Base-by-base conservation (phyloP, 2,329 filamentous ascomycete genomes). In the Colletotrichum tamarilloi region DNA sequence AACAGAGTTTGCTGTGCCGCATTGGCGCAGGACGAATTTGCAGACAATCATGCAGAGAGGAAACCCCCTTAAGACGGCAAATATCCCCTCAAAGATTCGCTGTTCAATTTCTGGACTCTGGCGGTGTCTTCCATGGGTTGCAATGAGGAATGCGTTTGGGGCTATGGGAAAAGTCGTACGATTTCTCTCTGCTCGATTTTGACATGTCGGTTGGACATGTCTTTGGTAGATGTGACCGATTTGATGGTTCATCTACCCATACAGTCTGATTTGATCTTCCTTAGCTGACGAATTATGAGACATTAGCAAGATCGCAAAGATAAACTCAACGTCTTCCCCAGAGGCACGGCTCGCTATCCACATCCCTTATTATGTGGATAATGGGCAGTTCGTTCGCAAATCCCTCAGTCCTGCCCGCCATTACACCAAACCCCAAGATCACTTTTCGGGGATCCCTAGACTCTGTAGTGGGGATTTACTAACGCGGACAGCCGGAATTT, bases 291-390 rank as follows among this genome's bases (percentile, higher is more conserved):
- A 49, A 22, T 19, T 22, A 55, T 16, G 28, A 32, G 26, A 58
- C 26, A 58, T 32, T 19, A 58, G 26, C 26, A n/a, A 58, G 55
- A 58, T 53, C 52, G 62, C 32, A 24, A 19, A 68, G 62, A 56
- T 63, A 68, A 63, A 56, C 46, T 68, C 66, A 5, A 57, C 30
- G 49, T 62, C 30, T 62, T 55, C 30, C 58, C 57, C 28, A 57
- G 26, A 28, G 26, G 55, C 12, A 30, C 28, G 65, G 56, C 5
- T 24, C 35, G 56, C 56, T 60, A 62, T 62, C 66, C 66, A 32
- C 58, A 28, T 68, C 58, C 66, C 42, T 68, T 68, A 62, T 62
- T 63, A 30, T 68, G 66, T 68, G 66, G 66, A 68, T 68, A 68
- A 55, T 1, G 12, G 24, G 52, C n/a, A 57, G 55, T 32, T 57